A percentile compares a stretch with the other conserved stretches of the same genome.
Conservation (phyloP, 2,329 filamentous ascomycete genomes). For the Sporothrix globosa region DNA sequence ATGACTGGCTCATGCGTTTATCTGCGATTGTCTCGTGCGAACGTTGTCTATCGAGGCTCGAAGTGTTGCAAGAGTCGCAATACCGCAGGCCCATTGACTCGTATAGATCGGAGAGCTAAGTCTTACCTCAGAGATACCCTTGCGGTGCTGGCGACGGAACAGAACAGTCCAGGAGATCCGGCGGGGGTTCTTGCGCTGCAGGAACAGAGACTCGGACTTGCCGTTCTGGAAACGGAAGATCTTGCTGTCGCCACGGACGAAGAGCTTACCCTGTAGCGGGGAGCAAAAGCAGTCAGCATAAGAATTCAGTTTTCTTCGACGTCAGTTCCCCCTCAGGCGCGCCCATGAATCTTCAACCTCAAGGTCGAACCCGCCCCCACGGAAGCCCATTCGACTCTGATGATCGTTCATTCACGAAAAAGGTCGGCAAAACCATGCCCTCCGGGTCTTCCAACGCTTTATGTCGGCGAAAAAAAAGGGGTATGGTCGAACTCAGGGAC, state of each 20-base stretch:
- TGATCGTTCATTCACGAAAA: not conserved
- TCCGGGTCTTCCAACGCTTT: not conserved
- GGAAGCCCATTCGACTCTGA: not conserved
- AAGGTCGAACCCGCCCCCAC: not conserved
- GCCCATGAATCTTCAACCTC: not conserved
- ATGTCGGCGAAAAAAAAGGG: not conserved
- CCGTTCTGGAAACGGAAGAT: slow-evolving; percentile 99
- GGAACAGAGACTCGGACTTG: slow-evolving; percentile 99
- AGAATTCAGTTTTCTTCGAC: not conserved
- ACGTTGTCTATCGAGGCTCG: not conserved
- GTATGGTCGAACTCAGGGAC: not conserved
- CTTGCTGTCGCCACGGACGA: slow-evolving; percentile 99
- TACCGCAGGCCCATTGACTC: not conserved
- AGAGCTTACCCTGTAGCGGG: slow-evolving; percentile 86
- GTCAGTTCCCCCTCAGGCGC: not conserved
- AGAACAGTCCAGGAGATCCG: slow-evolving; percentile 98
- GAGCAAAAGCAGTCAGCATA: slow-evolving; percentile 2
- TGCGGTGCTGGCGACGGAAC: slow-evolving; percentile 98
- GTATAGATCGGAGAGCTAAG: not conserved
- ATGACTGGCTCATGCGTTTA: not conserved
- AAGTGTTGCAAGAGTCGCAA: not conserved
- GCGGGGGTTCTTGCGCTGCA: slow-evolving; percentile 99
- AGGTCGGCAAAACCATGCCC: not conserved
- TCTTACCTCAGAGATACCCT: slow-evolving; percentile 99
- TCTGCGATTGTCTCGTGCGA: not conserved